These are phyloP conservation scores for Geotrichum phurueaensis DNA, from an alignment of 1,139 yeast genomes.

Conservation along the genomic window DNA sequence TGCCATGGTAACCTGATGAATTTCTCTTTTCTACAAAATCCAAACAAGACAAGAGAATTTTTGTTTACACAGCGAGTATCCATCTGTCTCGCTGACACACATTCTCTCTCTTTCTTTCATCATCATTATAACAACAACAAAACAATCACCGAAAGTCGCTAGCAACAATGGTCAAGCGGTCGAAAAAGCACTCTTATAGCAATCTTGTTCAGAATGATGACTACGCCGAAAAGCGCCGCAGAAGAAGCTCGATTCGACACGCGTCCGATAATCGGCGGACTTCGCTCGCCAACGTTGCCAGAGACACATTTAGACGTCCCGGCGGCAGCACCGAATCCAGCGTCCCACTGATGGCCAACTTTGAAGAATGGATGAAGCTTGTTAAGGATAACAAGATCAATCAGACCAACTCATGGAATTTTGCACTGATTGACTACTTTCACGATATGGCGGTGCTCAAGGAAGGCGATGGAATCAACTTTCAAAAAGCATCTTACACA, in stretches of 20 bases:
- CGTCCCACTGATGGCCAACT: constrained; percentile 52
- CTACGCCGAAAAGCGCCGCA: constrained; percentile 28
- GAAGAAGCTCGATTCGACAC: constrained; percentile 21
- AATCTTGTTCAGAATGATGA: constrained; percentile 25
- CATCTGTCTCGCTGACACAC: too few species aligned
- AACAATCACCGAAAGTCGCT: neutral
- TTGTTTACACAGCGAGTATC: neutral
- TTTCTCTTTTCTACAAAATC: neutral
- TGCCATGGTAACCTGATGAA: neutral
- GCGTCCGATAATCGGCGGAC: constrained; percentile 8
- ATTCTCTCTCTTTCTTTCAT: neutral
- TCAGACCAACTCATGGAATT: constrained; percentile 64
- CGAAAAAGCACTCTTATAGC: neutral
- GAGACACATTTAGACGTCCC: constrained; percentile 2
- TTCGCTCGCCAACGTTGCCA: constrained; percentile 3
- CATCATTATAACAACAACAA: neutral
- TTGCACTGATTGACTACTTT: constrained; percentile 83
- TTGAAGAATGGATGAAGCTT: constrained; percentile 85
- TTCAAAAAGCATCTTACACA: constrained; percentile 73
- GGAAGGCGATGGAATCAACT: constrained; percentile 60
- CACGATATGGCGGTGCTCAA: constrained; percentile 58
- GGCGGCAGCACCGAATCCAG: constrained; percentile 20
- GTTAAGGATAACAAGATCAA: constrained; percentile 71
- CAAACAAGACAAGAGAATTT: neutral
- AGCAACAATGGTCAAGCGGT: neutral